Evolutionary conservation across 805 yeast genomes (phyloP), one percentile per base, ranked within the genome.

Genomic region (Metschnikowia rubicola): DNA sequence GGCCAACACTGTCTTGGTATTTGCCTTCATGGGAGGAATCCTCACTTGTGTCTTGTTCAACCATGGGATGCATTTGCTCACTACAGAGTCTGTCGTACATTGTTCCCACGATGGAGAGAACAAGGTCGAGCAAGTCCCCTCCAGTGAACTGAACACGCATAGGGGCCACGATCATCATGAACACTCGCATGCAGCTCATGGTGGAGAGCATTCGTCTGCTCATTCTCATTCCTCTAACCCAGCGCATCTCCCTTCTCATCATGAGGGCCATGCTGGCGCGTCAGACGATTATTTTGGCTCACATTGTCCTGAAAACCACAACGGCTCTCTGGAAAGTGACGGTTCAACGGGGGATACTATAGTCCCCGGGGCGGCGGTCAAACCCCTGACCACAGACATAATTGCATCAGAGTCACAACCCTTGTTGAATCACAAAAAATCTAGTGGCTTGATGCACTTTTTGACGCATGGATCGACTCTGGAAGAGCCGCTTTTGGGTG

Each of bases 41-140:
- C 38, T 68, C 1, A 52, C 80, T 2, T 88, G 96, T 59, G 63
- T 80, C 1, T 50, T 65, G 2, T 67, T 92, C 46, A 91, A 90
- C 63, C 62, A 71, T 28, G 33, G 84, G 1, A 80, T 94, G 5
- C 97, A 91, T 64, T 63, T 80, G 32, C 64, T 83, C 43, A 88
- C 97, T 0, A 80, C 92, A 42, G 88, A 88, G 61, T 83, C 91
- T 30, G 78, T 91, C 31, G 86, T 91, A 0, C 97, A 90, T 61
- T 90, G 97, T 65, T 85, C 81, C 12, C 96, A 90, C 58, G 80
- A 71, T 10, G 75, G 67, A 10, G 65, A 59, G 30, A 46, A 43
- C 35, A 63, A 58, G 21, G 64, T 45, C 15, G 51, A 48, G 57
- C 48, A 10, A 55, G 52, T 12, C 55, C 53, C 19, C 53, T 44